Percentiles rank a stretch among this genome's conserved stretches.
Evolutionary conservation across 768 basidiomycete species (phyloP).

Genomic region (Suillus discolor): DNA sequence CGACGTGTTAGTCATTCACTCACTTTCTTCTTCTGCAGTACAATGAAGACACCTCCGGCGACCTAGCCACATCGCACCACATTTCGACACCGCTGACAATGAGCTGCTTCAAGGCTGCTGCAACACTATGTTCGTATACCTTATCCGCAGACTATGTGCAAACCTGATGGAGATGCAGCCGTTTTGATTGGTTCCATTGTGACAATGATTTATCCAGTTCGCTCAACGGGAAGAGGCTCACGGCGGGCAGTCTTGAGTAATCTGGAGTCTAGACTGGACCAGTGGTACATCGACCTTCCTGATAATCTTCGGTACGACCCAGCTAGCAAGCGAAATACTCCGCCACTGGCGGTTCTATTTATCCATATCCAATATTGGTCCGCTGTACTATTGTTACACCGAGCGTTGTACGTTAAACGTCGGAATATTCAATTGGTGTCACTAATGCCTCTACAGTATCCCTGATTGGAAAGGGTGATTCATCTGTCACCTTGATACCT

Average conservation of each 20-base stretch:
- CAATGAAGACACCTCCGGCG: conserved; percentile 50
- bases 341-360: conserved; percentile 66
- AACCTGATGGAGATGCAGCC: conserved; percentile 41
- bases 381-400: conserved; percentile 70
- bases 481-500: not conserved
- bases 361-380: conserved; percentile 80
- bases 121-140: conserved; percentile 55
- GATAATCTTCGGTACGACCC: conserved; percentile 63
- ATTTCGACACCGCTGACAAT: conserved; percentile 44
- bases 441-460: conserved; percentile 46
- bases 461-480: conserved; percentile 71
- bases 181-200: conserved; percentile 70
- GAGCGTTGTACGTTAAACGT: conserved; percentile 68
- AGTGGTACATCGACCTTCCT: conserved; percentile 73
- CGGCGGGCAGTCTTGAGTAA: conserved; percentile 52
- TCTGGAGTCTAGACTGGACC: conserved; percentile 69
- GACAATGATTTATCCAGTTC: conserved; percentile 70
- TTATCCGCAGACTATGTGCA: conserved; percentile 7
- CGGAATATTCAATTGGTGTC: conserved; percentile 3
- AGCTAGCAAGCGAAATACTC: conserved; percentile 50
- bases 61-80: conserved; percentile 44
- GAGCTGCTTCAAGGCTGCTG: conserved; percentile 56
- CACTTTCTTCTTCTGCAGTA: conserved; percentile 40
- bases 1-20: conserved; percentile 11
- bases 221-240: conserved; percentile 44